phyloP scores from a whole-genome alignment of 169 alveolate species.

The Fabrea salina region DNA sequence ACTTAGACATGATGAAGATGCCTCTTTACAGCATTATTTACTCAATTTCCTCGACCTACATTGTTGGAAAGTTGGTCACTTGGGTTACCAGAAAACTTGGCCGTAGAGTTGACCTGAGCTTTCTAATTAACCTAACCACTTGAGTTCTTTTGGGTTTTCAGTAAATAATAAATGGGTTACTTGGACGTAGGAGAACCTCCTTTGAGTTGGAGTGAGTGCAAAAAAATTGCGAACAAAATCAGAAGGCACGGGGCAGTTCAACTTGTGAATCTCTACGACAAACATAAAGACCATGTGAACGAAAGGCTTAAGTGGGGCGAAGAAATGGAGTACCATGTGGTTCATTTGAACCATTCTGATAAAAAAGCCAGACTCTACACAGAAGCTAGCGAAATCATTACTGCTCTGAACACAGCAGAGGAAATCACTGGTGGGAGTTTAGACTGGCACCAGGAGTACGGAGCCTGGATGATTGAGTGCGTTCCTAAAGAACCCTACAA shows the following conservation, averaged over 20 bases:
- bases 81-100: too few species aligned
- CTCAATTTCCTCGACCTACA: too few species aligned
- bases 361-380: conserved; percentile 26
- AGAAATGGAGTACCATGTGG: conserved; percentile 58
- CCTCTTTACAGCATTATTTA: too few species aligned
- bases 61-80: too few species aligned
- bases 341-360: conserved; percentile 27
- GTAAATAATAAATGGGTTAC: conserved; percentile 58
- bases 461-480: conserved; percentile 58
- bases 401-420: conserved; percentile 14
- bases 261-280: conserved; percentile 45
- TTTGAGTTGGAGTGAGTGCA: conserved; percentile 41
- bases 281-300: conserved; percentile 30
- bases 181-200: conserved; percentile 45
- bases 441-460: conserved; percentile 47
- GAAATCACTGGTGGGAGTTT: not conserved
- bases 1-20: too few species aligned
- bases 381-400: conserved; percentile 26
- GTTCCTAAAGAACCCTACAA: conserved; percentile 53
- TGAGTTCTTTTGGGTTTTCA: too few species aligned
- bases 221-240: conserved; percentile 33
- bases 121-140: too few species aligned
- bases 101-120: too few species aligned
- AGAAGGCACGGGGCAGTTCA: conserved; percentile 52
- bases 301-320: conserved; percentile 65